Base-by-base conservation (phyloP, 1,284 basidiomycete species). In the Cerioporus squamosus region DNA sequence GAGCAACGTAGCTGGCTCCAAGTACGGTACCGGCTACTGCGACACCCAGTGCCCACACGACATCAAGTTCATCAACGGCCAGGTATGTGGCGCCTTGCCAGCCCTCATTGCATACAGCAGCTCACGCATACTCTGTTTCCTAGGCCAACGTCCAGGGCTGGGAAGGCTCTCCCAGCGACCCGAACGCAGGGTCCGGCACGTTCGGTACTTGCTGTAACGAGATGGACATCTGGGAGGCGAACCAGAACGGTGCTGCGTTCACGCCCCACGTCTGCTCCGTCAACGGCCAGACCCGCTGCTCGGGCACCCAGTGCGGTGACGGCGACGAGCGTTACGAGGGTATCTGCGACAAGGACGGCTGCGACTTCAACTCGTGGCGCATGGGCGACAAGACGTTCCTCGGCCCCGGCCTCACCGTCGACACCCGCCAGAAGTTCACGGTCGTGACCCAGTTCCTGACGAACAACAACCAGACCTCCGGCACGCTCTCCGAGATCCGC, bases 211-310 rank as follows among this genome's bases (percentile, higher is more conserved):
- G 82, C 76, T 84, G 82, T 66, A 76, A 71, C 61, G 82, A 84
- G 76, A 83, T 84, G 81, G 82, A 84, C 68, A 73, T 85, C 66
- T 84, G 81, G 82, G 81, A 83, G 71, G 83, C 81, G 61, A 85
- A 85, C 75, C 75, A 72, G 48, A 73, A 77, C 60, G 73, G 81
- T 39, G 68, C 79, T 43, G 82, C 82, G 20, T 79, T 75, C 72
- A 84, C 82, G 29, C 81, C 82, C 56, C 82, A 84, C 71, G 75
- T 76, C 51, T 83, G 81, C 71, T 68, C 71, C 49, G 72, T 73
- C 60, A 61, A 66, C 24, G 75, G 75, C 24, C 77, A 77, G 68
- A 77, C 75, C 18, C 68, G 60, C 48, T 79, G 77, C 72, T 61
- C 61, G 33, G 77, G 71, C 57, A 66, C 65, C 59, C 63, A 72